phyloP scores from a whole-genome alignment of 495 filamentous ascomycete species.

The Aspergillus leporis region DNA sequence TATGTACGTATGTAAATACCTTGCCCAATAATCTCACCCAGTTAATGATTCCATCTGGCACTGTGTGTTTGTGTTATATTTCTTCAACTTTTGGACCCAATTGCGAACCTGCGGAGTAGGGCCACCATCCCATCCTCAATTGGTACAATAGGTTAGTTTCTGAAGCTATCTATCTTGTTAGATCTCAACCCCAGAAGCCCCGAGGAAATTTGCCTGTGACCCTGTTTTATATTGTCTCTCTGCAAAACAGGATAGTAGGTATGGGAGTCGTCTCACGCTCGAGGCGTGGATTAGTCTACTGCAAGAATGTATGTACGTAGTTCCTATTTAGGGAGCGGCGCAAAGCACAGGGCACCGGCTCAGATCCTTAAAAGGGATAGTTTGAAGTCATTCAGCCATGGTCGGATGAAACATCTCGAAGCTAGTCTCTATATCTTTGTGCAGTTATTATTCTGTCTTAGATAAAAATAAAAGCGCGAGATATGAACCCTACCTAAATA shows the following conservation, averaged over 20 bases:
- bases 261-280: not conserved
- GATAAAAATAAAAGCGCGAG: not conserved
- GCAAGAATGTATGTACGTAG: slow-evolving; percentile 12
- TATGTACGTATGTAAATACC: not conserved
- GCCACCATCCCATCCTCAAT: no score
- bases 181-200: no score
- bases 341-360: slow-evolving; percentile 17
- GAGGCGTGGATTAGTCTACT: slow-evolving; percentile 8
- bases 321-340: slow-evolving; percentile 18
- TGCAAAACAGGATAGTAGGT: not conserved
- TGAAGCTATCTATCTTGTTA: no score
- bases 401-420: slow-evolving; percentile 8
- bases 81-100: no score
- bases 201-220: no score
- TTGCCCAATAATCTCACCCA: not conserved
- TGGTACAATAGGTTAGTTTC: no score
- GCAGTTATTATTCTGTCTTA: not conserved
- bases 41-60: not conserved
- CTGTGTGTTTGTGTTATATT: not conserved
- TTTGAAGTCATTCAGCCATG: slow-evolving; percentile 5
- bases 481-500: not conserved
- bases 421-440: not conserved
- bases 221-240: no score
- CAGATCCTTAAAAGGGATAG: slow-evolving; percentile 20
- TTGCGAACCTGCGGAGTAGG: no score